Percentiles rank a stretch among this genome's conserved stretches.
These are phyloP conservation scores for Radiomyces spectabilis DNA, from an alignment of 192 early-diverging fungal genomes.

Conservation along the genomic window DNA sequence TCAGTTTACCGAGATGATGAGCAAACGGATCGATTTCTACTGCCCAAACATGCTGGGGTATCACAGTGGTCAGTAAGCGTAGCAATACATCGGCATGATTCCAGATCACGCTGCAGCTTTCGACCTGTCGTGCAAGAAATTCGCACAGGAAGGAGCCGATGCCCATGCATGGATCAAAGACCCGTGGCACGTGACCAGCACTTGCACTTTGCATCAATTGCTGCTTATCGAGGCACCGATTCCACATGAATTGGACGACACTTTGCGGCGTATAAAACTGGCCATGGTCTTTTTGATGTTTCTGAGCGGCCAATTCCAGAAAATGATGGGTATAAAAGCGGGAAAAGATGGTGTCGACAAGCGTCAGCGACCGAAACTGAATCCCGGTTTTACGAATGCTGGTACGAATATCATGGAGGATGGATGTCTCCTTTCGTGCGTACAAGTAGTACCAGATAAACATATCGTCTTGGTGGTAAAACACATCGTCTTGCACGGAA, in stretches of 20 bases:
- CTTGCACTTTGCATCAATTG: neutral
- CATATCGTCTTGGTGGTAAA: constrained; percentile 18
- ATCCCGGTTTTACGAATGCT: neutral
- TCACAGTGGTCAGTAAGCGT: constrained; percentile 21
- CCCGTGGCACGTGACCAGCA: constrained; percentile 6
- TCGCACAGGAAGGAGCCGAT: constrained; percentile 46
- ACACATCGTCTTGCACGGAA: constrained; percentile 28
- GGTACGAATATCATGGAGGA: neutral
- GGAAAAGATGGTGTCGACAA: constrained; percentile 36
- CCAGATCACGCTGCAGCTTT: constrained; percentile 30
- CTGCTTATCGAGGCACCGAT: constrained; percentile 14
- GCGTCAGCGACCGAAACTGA: constrained; percentile 8
- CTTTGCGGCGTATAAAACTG: constrained; percentile 50
- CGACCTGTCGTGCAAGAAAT: constrained; percentile 32
- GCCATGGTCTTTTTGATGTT: constrained; percentile 57
- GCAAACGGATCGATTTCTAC: constrained; percentile 52
- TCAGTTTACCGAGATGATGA: constrained; percentile 40
- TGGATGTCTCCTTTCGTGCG: neutral
- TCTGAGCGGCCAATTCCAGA: constrained; percentile 34
- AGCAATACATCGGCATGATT: constrained; percentile 17
- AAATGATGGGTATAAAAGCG: constrained; percentile 45
- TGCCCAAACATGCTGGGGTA: constrained; percentile 42
- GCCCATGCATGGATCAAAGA: constrained; percentile 52
- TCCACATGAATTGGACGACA: constrained; percentile 55
- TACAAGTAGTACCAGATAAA: constrained; percentile 19